Evolutionary conservation across 148 eudicot species (phyloP), one percentile per base, ranked within the genome.

Genomic region (Camellia sinensis): DNA sequence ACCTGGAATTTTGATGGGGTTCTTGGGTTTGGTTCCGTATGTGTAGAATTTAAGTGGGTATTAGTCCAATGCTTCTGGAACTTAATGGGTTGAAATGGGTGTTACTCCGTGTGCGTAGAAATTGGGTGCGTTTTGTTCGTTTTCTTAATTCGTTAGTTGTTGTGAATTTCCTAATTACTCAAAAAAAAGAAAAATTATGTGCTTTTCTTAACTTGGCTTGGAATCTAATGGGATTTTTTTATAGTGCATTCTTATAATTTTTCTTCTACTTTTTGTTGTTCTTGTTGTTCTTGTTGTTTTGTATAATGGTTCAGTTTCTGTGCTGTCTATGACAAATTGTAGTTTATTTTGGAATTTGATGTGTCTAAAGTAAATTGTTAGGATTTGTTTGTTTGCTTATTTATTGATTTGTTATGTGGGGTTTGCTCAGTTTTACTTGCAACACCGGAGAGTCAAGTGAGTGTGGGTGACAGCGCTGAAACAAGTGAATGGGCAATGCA

Each of bases 401-500:
- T 65, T 41, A 14, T 71, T 72, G 54, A 63, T 3, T 6, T 41
- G 13, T 72, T 50, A 14, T 73, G 74, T 56, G 84, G 76, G 75
- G 76, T 83, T 52, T 56, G 43, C 14, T 71, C 81, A 92, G 91
- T 82, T 84, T 81, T 84, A 78, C 87, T 84, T 77, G 97, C 97
- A 80, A 81, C 86, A 78, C 88, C 93, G 54, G 94, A 92, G 73
- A 81, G 86, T 63, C 92, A 89, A 76, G 75, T 85, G 85, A 86
- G 80, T 69, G 85, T 68, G 45, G 97, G 84, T 72, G 91, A 91
- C 71, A 82, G 87, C 83, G 48, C 86, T 62, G 99, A 95, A 78
- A 86, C 97, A 63, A 85, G 84, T 72, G 95, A 93, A 81, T 95
- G 97, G 99, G 95, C 90, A 65, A 85, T 89, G 90, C 97, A 92